phyloP scores from a whole-genome alignment of 306 rosid genomes.

The Malus domestica region DNA sequence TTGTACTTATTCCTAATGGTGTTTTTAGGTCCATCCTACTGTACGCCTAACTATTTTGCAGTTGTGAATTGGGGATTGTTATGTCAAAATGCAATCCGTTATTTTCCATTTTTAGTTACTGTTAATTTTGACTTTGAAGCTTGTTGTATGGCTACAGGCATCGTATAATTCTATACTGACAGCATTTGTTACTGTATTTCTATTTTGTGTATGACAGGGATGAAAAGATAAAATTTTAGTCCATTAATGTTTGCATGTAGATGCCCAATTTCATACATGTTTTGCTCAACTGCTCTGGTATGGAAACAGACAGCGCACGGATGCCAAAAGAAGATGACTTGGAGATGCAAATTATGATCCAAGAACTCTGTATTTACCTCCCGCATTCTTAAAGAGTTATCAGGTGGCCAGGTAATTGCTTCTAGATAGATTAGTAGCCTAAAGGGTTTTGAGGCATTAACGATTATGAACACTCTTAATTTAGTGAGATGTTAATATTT shows the following conservation, averaged over 20 bases:
- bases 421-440: background rate
- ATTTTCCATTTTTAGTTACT: background rate
- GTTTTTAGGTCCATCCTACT: conserved; percentile 1
- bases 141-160: background rate
- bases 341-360: conserved; percentile 75
- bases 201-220: background rate
- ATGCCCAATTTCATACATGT: background rate
- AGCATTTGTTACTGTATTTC: background rate
- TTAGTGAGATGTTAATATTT: conserved; percentile 6
- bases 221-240: background rate
- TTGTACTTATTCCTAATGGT: background rate
- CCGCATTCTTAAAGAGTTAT: conserved; percentile 56
- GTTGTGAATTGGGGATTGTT: background rate
- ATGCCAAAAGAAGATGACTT: conserved; percentile 60
- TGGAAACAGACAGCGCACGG: conserved; percentile 54
- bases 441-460: background rate
- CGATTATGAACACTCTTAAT: conserved; percentile 10
- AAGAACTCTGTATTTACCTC: conserved; percentile 71
- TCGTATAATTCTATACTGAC: background rate
- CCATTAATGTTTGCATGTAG: background rate
- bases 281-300: conserved; percentile 13
- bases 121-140: background rate
- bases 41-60: background rate
- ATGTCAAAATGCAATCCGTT: background rate
- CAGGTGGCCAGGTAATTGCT: conserved; percentile 71